Percentiles rank a stretch among this genome's conserved stretches.
Evolutionary conservation across 768 basidiomycete species (phyloP).

Genomic region (Pholiota microspora): DNA sequence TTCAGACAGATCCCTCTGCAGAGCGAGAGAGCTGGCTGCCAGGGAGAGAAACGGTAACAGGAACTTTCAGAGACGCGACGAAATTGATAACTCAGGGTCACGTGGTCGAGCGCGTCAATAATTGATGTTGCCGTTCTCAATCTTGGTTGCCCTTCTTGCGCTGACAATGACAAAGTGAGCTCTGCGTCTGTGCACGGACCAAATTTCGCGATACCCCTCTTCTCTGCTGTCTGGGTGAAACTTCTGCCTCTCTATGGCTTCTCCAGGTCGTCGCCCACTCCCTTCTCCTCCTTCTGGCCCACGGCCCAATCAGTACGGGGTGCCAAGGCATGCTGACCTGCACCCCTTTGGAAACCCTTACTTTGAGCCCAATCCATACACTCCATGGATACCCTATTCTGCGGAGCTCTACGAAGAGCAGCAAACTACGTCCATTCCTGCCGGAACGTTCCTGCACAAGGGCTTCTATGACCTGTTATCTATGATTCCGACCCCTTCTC

Average conservation of each 20-base stretch:
- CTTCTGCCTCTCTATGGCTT: slow-evolving; percentile 15
- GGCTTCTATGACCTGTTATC: slow-evolving; percentile 88
- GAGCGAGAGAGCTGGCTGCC: no score
- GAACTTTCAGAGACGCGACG: no score
- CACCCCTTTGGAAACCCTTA: slow-evolving; percentile 28
- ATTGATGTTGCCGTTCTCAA: neutral
- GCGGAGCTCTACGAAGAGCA: slow-evolving; percentile 40
- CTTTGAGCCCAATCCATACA: slow-evolving; percentile 40
- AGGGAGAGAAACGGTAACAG: no score
- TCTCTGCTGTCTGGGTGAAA: neutral
- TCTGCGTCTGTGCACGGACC: neutral
- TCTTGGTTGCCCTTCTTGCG: neutral
- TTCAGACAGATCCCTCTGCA: neutral
- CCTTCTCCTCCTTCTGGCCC: slow-evolving; percentile 27
- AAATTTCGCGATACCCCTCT: neutral
- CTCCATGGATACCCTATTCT: slow-evolving; percentile 32
- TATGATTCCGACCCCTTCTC: slow-evolving; percentile 70
- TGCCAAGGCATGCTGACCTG: slow-evolving; percentile 22
- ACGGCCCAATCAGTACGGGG: slow-evolving; percentile 26
- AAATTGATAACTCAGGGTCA: neutral
- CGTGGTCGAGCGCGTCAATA: slow-evolving; percentile 1
- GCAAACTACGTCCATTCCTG: slow-evolving; percentile 48
- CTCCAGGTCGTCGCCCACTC: slow-evolving; percentile 24
- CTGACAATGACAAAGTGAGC: slow-evolving; percentile 9
- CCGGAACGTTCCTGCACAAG: slow-evolving; percentile 77